Evolutionary conservation across 345 rosid species (phyloP).

Genomic region (Gossypium herbaceum): DNA sequence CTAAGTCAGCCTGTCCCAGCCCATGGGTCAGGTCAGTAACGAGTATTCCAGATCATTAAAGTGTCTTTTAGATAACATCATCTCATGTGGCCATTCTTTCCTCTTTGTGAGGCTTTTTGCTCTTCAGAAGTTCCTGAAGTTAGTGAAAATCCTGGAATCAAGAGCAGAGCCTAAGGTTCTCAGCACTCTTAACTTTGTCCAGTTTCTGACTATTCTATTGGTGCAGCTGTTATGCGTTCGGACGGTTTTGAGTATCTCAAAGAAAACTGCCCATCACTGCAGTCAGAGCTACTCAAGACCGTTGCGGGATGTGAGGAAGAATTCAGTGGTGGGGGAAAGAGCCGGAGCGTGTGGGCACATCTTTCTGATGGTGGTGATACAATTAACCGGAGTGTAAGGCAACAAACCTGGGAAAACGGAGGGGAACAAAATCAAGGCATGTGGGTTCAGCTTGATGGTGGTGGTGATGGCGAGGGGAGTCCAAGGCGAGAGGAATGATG

Average conservation of each 20-base stretch:
- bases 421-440: conserved; percentile 58
- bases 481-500: conserved; percentile 43
- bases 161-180: conserved; percentile 24
- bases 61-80: no score
- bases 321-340: conserved; percentile 55
- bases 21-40: not conserved
- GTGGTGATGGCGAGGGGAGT: conserved; percentile 36
- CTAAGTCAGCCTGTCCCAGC: not conserved
- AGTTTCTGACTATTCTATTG: conserved; percentile 11
- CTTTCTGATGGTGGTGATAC: conserved; percentile 68
- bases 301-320: conserved; percentile 75
- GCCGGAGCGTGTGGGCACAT: conserved; percentile 64
- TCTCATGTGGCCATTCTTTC: not conserved
- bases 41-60: not conserved
- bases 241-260: conserved; percentile 67
- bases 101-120: conserved; percentile 22
- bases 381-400: conserved; percentile 49
- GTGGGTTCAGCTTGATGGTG: conserved; percentile 63
- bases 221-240: conserved; percentile 67
- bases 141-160: no score
- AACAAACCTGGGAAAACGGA: conserved; percentile 57
- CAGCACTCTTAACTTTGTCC: not conserved
- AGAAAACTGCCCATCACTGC: conserved; percentile 61
- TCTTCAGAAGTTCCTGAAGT: conserved; percentile 27
- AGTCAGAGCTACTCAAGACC: conserved; percentile 66